Evolutionary conservation across 352 stramenopile species (phyloP).

Genomic region (Peronospora destructor): DNA sequence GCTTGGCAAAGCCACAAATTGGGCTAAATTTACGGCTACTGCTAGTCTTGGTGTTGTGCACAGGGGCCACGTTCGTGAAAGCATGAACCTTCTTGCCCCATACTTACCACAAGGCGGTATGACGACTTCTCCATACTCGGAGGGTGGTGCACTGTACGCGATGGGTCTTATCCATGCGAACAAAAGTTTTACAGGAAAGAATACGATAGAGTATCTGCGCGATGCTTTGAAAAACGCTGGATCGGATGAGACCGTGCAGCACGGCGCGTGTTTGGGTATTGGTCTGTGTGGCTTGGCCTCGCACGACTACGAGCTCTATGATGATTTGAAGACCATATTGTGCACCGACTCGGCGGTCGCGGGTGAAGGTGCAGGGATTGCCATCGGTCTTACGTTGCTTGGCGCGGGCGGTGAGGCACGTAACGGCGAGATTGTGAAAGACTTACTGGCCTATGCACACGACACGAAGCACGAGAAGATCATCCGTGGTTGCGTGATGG

Average conservation of each 20-base stretch:
- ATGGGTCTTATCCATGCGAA: constrained; percentile 98
- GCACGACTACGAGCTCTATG: constrained; percentile 92
- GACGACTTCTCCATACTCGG: constrained; percentile 91
- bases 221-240: constrained; percentile 78
- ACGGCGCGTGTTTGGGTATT: constrained; percentile 95
- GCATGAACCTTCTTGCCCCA: constrained; percentile 95
- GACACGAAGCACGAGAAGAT: constrained; percentile 99
- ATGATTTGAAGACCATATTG: constrained; percentile 96
- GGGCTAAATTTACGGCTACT: constrained; percentile 98
- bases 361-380: constrained; percentile 94
- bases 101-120: constrained; percentile 92
- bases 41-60: constrained; percentile 97
- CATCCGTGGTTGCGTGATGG: constrained; percentile 96
- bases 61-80: constrained; percentile 95
- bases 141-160: constrained; percentile 96
- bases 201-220: constrained; percentile 81
- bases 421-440: constrained; percentile 81
- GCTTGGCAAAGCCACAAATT: constrained; percentile 98
- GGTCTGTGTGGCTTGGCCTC: constrained; percentile 93
- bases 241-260: constrained; percentile 95
- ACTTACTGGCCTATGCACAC: constrained; percentile 96
- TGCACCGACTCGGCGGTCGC: constrained; percentile 97
- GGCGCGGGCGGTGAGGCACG: constrained; percentile 87
- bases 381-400: constrained; percentile 96
- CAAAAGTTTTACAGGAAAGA: constrained; percentile 85